Percentiles rank a stretch among this genome's conserved stretches.
Conservation (phyloP, 1,284 basidiomycete genomes). For the Heterobasidion irregulare region DNA sequence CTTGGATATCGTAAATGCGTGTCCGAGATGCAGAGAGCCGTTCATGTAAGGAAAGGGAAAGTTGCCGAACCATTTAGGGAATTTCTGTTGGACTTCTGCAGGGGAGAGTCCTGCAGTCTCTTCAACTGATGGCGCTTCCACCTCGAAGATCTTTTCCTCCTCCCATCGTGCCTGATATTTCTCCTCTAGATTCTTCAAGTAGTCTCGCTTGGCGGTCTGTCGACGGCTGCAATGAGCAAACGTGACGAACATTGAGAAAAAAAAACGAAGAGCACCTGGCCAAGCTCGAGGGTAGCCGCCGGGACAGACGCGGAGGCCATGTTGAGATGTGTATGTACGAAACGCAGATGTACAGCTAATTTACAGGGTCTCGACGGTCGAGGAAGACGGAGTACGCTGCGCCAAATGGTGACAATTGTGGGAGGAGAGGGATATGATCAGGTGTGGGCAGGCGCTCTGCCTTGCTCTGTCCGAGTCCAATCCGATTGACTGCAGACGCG, state of each 20-base stretch:
- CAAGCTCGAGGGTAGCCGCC: conserved; percentile 26
- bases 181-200: conserved; percentile 76
- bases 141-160: conserved; percentile 69
- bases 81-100: conserved; percentile 60
- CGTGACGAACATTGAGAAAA: neutral
- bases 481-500: neutral
- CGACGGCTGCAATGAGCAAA: neutral
- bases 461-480: too few species aligned
- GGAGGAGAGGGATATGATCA: neutral
- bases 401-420: conserved; percentile 10
- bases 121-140: conserved; percentile 69
- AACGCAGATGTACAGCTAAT: conserved; percentile 11
- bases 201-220: conserved; percentile 90
- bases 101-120: conserved; percentile 57
- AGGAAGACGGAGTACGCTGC: conserved; percentile 6
- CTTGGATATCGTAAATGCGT: conserved; percentile 98
- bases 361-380: conserved; percentile 13
- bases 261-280: conserved; percentile 15
- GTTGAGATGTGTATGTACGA: neutral
- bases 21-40: conserved; percentile 93
- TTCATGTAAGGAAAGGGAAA: conserved; percentile 99
- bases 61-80: conserved; percentile 96
- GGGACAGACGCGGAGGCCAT: conserved; percentile 1
- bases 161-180: conserved; percentile 82
- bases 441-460: too few species aligned